Conservation (phyloP, 1,139 yeast species). For the Arxiozyma slooffiae region DNA sequence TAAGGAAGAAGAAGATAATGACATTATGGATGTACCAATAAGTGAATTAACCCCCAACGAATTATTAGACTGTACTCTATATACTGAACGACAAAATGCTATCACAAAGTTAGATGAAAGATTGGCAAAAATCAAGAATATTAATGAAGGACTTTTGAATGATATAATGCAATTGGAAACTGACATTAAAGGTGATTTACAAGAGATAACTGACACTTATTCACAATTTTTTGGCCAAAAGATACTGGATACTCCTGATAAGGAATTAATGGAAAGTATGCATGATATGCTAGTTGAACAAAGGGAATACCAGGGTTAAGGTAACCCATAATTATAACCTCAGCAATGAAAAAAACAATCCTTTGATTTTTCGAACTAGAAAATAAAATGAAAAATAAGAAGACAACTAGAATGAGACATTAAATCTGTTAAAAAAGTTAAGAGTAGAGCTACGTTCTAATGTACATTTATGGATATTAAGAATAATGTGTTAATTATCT, state of each 20-base stretch:
- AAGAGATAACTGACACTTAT: conserved; percentile 19
- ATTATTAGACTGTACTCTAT: conserved; percentile 30
- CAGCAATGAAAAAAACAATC: too few relatives aligned
- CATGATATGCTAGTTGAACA: conserved; percentile 23
- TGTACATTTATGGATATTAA: neutral
- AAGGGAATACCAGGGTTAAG: conserved; percentile 9
- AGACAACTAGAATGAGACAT: neutral
- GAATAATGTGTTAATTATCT: too few relatives aligned
- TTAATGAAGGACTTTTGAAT: conserved; percentile 22
- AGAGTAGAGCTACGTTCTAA: too few relatives aligned
- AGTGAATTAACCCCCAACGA: conserved; percentile 31
- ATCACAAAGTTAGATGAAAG: conserved; percentile 25
- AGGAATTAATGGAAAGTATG: conserved; percentile 22
- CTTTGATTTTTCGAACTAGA: neutral
- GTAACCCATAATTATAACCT: too few relatives aligned
- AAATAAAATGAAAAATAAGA: neutral
- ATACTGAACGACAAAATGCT: conserved; percentile 27
- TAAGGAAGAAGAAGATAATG: conserved; percentile 5
- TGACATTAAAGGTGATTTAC: conserved; percentile 18
- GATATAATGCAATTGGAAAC: conserved; percentile 20
- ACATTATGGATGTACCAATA: conserved; percentile 13
- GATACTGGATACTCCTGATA: conserved; percentile 15
- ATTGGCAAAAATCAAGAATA: conserved; percentile 20
- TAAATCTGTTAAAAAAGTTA: neutral
- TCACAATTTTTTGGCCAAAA: conserved; percentile 21